Conservation (phyloP, 768 basidiomycete species). For the Lactarius sp. region DNA sequence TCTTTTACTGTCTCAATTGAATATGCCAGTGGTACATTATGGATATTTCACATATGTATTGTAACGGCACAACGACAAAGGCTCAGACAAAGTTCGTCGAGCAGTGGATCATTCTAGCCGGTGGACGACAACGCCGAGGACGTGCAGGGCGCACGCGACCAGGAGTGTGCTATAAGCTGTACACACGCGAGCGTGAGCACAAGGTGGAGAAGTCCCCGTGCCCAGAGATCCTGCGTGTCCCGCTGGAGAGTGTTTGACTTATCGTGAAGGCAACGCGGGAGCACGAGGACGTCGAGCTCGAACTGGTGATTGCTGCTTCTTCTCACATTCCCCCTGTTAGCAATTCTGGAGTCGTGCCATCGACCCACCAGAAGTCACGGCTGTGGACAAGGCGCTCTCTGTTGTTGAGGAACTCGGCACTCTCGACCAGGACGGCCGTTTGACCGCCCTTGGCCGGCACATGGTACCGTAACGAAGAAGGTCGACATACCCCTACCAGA, state of each 20-base stretch:
- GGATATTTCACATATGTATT: no score
- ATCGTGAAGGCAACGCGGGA: conserved; percentile 77
- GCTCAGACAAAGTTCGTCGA: conserved; percentile 59
- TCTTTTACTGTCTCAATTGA: no score
- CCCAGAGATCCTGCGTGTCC: conserved; percentile 86
- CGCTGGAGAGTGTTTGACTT: conserved; percentile 76
- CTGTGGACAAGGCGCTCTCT: conserved; percentile 73
- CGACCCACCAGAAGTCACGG: conserved; percentile 70
- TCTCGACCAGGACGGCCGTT: conserved; percentile 50
- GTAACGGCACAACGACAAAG: no score
- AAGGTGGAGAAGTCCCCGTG: conserved; percentile 67
- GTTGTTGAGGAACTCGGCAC: conserved; percentile 76
- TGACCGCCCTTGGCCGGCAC: conserved; percentile 82
- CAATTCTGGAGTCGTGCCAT: conserved; percentile 35
- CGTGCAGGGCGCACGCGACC: conserved; percentile 84
- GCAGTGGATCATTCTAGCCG: conserved; percentile 71
- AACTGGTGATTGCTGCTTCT: neutral
- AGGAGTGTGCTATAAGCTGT: conserved; percentile 85
- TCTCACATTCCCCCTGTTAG: neutral
- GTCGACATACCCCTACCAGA: neutral
- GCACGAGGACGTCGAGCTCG: conserved; percentile 65
- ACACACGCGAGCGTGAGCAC: conserved; percentile 65
- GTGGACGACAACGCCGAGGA: conserved; percentile 78
- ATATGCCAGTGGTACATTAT: no score
- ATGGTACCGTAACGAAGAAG: conserved; percentile 50